phyloP scores from a whole-genome alignment of 345 rosid genomes.

The Kernera saxatilis region DNA sequence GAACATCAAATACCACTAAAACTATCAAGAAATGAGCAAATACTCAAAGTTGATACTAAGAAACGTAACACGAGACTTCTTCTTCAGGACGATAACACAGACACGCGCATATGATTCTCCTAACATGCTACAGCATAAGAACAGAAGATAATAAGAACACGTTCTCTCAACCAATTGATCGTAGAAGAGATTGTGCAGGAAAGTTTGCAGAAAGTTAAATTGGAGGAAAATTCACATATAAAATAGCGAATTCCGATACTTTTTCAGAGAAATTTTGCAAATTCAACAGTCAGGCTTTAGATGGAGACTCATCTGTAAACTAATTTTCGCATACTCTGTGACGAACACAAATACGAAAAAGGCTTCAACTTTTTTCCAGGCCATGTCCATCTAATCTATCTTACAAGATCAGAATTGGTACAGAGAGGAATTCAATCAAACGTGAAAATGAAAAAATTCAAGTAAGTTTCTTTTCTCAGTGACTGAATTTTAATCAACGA shows the following conservation, averaged over 20 bases:
- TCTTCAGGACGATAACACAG: not conserved
- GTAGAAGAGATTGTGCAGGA: not conserved
- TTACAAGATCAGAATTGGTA: no score
- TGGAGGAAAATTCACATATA: not conserved
- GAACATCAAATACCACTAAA: constrained; percentile 30
- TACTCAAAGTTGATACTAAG: not conserved
- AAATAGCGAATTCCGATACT: not conserved
- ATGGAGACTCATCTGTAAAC: not conserved
- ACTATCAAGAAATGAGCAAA: constrained; percentile 6
- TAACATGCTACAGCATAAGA: not conserved
- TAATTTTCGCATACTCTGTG: no score
- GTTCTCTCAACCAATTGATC: no score
- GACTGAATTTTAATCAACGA: not conserved
- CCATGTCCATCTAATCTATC: no score
- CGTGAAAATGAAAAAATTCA: no score
- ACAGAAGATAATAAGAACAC: not conserved
- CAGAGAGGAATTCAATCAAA: no score
- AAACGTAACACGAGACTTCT: not conserved
- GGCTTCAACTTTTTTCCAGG: not conserved
- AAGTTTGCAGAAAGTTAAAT: not conserved
- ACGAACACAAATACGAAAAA: not conserved
- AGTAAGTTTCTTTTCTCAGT: no score
- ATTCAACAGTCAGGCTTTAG: no score
- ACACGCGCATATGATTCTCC: not conserved
- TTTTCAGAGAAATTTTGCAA: not conserved